A percentile compares a stretch with the other conserved stretches of the same genome.
Conservation (phyloP, 1,139 yeast genomes). For the Lodderomyces pseudojiufengensis region DNA sequence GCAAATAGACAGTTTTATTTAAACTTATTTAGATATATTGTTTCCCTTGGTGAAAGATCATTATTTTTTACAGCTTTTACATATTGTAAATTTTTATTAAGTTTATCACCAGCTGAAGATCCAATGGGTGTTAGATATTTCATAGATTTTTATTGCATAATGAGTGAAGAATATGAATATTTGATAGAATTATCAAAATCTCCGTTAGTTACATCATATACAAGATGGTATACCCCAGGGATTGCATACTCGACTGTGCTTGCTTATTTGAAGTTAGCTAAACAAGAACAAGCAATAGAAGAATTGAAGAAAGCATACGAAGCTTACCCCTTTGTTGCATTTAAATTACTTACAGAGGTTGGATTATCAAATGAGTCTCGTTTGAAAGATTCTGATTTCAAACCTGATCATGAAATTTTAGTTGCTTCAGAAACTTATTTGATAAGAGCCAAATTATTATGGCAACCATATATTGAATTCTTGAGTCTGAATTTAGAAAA, state of each 20-base stretch:
- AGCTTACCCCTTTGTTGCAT: constrained; percentile 59
- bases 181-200: constrained; percentile 54
- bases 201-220: constrained; percentile 53
- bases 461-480: constrained; percentile 22
- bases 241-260: constrained; percentile 63
- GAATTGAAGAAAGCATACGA: constrained; percentile 50
- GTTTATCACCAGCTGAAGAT: constrained; percentile 74
- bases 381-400: constrained; percentile 22
- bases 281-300: constrained; percentile 40
- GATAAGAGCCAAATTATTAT: constrained; percentile 45
- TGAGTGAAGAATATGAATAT: constrained; percentile 63
- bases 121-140: constrained; percentile 82
- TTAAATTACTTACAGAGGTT: constrained; percentile 42
- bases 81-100: constrained; percentile 65
- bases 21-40: constrained; percentile 68
- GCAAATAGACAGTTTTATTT: constrained; percentile 76
- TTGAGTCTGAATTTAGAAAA: constrained; percentile 1
- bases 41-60: constrained; percentile 70
- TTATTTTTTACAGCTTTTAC: constrained; percentile 73
- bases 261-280: constrained; percentile 47
- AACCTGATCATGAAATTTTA: constrained; percentile 21
- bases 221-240: constrained; percentile 72
- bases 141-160: constrained; percentile 73
- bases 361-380: constrained; percentile 24
- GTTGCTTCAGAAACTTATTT: constrained; percentile 50